Evolutionary conservation across 805 yeast species (phyloP).

Genomic region (fission yeast (Schizosaccharomyces pombe)): DNA sequence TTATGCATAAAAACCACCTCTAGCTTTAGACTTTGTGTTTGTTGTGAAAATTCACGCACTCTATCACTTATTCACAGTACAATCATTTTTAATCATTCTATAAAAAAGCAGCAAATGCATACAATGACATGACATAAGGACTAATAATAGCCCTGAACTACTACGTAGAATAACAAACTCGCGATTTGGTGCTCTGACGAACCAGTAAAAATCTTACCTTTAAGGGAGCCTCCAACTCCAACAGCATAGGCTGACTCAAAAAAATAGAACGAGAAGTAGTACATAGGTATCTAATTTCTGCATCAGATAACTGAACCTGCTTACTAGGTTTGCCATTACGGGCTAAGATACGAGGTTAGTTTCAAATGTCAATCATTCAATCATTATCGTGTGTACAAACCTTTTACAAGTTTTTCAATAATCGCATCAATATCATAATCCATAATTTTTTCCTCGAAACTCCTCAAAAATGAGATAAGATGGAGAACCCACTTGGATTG

Average conservation of each 20-base stretch:
- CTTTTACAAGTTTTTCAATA: not conserved
- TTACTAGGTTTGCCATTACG: conserved; percentile 97
- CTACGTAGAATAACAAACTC: too few relatives aligned
- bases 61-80: too few relatives aligned
- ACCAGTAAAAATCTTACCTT: conserved; percentile 27
- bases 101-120: too few relatives aligned
- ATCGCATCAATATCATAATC: not conserved
- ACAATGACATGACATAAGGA: too few relatives aligned
- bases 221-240: conserved; percentile 93
- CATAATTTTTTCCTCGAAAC: not conserved
- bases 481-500: not conserved
- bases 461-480: too few relatives aligned
- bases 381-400: not conserved
- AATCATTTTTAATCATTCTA: too few relatives aligned
- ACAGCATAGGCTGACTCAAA: conserved; percentile 85
- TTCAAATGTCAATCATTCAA: not conserved
- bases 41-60: too few relatives aligned
- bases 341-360: conserved; percentile 20
- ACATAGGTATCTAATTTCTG: conserved; percentile 83
- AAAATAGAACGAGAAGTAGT: conserved; percentile 95
- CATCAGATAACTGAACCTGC: conserved; percentile 80
- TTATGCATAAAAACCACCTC: too few relatives aligned
- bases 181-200: too few relatives aligned
- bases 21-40: too few relatives aligned
- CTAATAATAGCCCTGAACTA: too few relatives aligned